Evolutionary conservation across 768 basidiomycete genomes (phyloP).

Genomic region (Boletus insuetus): DNA sequence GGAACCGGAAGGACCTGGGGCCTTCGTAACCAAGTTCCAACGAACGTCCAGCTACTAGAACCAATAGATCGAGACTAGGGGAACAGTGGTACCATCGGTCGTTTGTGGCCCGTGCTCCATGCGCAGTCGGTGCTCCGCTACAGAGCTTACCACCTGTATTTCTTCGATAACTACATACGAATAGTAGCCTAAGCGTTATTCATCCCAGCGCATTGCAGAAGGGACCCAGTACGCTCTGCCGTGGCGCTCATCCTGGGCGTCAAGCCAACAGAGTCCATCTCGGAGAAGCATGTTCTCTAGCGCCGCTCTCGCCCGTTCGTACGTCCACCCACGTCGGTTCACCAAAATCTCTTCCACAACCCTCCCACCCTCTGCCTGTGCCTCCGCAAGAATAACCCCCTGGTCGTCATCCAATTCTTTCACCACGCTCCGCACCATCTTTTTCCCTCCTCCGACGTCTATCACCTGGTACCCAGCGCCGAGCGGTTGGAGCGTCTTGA

Average conservation of each 20-base stretch:
- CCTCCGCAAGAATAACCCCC: constrained; percentile 73
- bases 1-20: no score
- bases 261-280: constrained; percentile 94
- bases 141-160: no score
- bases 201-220: constrained; percentile 84
- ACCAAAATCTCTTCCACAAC: constrained; percentile 65
- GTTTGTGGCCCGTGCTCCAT: no score
- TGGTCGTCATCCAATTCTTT: constrained; percentile 91
- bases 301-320: constrained; percentile 70
- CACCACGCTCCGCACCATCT: constrained; percentile 86
- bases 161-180: no score
- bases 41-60: no score
- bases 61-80: no score
- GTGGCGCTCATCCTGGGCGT: constrained; percentile 73
- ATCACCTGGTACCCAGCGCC: constrained; percentile 91
- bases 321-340: constrained; percentile 67
- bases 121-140: no score
- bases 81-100: no score
- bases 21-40: no score
- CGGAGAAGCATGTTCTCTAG: constrained; percentile 87
- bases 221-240: constrained; percentile 84
- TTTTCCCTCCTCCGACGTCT: constrained; percentile 61
- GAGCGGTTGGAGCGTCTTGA: constrained; percentile 84
- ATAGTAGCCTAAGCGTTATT: constrained; percentile 28
- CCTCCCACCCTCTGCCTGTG: constrained; percentile 64